Base-by-base conservation (phyloP, 2,329 filamentous ascomycete species). In the Capronia americana region DNA sequence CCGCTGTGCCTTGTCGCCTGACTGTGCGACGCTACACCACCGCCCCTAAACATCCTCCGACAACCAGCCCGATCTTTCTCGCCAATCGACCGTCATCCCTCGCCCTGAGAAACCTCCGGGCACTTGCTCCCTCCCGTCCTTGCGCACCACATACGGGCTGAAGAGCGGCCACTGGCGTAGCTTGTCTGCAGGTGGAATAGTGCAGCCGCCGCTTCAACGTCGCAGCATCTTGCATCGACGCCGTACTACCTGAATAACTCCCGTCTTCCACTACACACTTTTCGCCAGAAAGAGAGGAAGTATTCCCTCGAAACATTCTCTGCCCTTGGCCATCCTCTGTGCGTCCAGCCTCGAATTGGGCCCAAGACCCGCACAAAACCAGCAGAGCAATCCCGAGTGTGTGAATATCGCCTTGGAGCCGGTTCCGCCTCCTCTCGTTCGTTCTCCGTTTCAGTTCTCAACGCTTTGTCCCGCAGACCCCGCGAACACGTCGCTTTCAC, bases 401-500 rank as follows among this genome's bases (percentile, higher is more conserved):
- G 57, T 34, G 41, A 26, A 48, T 20, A 26, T 61, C 46, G 46
- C 46, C 50, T 54, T 24, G 28, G 51, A 20, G 51, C 57, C 57
- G 57, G 57, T 59, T 59, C 57, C 57, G 57, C 57, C 41, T 46
- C 20, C 28, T 20, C 26, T 59, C 26, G 26, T 48, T 50, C 44
- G 23, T 44, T 44, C 44, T n/a, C 26, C 41, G 38, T 44, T 44
- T 44, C 38, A 44, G 14, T 44, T n/a, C 30, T 48, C 41, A 32
- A 20, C 23, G 28, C 41, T 28, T 26, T 30, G n/a, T 28, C 60
- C 34, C 28, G 26, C 32, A 26, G 8, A 24, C 48, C 28, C 55
- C 61, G 53, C 57, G 61, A 62, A 62, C 62, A 65, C 57, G 57
- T 68, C 61, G 48, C 34, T 62, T 61, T 53, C 28, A 38, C 41